Evolutionary conservation across 1,139 yeast species (phyloP), one percentile per base, ranked within the genome.

Genomic region (Candida sp.): DNA sequence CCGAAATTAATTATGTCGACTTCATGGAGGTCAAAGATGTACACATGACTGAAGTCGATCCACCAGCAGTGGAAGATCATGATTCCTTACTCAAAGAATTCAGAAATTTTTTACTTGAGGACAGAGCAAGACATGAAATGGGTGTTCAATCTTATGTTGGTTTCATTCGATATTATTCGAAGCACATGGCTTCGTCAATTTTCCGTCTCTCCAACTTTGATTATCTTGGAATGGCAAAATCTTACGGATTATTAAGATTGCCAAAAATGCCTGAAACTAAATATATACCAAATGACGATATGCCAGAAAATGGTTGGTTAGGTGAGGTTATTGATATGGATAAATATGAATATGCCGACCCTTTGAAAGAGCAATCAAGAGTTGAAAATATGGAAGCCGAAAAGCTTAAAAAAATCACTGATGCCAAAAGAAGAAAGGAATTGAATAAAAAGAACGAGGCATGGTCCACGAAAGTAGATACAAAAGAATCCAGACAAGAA

Each of bases 221-320:
- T 59, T 84, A 87, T 54, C 61, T 84, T 25, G 87, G 84, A 0
- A 51, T 85, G 11, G 97, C 95, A 1, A 77, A 73, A 50, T 74
- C 87, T 68, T 90, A 87, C 63, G 96, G 97, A 1, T 65, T 95
- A 11, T 65, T 88, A 39, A 74, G 97, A 53, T 66, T 93, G 43
- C 99, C 99, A 5, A 81, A 83, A 53, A 95, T 95, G 98, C 99
- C 99, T 0, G 99, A 95, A 60, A 73, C 88, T 22, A 73, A 69
- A 45, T 72, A 75, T 53, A 68, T 86, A 2, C 60, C 74, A 8
- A 68, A 70, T 30, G 75, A 68, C 1, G 54, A 58, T 6, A 68
- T 79, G 64, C 84, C 85, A 0, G 78, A 73, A 46, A 73, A 76
- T 50, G 97, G 97, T 0, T 88, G 93, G 90, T 64, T 90, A 36